Evolutionary conservation across 1,284 basidiomycete species (phyloP), one percentile per base, ranked within the genome.

Genomic region (Takashimella tepidaria): DNA sequence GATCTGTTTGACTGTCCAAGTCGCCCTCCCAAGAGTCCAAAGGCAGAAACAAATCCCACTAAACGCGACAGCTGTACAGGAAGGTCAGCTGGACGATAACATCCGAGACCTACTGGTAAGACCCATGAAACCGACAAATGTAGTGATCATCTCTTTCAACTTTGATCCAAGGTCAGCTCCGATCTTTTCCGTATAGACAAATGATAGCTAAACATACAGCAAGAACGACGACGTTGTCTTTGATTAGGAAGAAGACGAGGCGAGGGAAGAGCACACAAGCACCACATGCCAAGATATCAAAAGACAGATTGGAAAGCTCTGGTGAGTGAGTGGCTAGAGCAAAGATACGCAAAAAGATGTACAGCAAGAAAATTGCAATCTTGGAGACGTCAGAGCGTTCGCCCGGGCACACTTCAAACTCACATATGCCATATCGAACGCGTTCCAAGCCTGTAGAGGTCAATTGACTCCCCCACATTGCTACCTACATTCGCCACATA

Each of bases 201-300:
- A n/a, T n/a, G n/a, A n/a, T n/a, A n/a, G n/a, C n/a, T n/a, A n/a
- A n/a, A 74, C 78, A 56, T 69, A 91, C 88, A 6, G 76, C 74
- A 16, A 93, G 74, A 24, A 93, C 81, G 40, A 93, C 80, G 19
- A 92, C 83, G 53, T 90, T 90, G 62, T 89, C 86, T 16, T 84
- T 85, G 48, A 93, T 82, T 2, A 87, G 82, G 69, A 89, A 92
- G 74, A 93, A 93, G 0, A 88, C 89, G 16, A 93, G 76, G 44
- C 90, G 81, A 10, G 91, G 90, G 68, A 92, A 88, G 22, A 93
- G 80, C 47, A 93, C 85, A 66, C 89, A 92, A 8, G 88, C 89
- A 6, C 86, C 88, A 63, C 87, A 89, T 4, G 89, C 81, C 27
- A 93, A 79, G 42, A 91, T 80, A 63, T 92, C 89, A 66, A 92